Evolutionary conservation across 768 basidiomycete species (phyloP), one percentile per base, ranked within the genome.

Genomic region (Lanmaoa pseudosensibilis): DNA sequence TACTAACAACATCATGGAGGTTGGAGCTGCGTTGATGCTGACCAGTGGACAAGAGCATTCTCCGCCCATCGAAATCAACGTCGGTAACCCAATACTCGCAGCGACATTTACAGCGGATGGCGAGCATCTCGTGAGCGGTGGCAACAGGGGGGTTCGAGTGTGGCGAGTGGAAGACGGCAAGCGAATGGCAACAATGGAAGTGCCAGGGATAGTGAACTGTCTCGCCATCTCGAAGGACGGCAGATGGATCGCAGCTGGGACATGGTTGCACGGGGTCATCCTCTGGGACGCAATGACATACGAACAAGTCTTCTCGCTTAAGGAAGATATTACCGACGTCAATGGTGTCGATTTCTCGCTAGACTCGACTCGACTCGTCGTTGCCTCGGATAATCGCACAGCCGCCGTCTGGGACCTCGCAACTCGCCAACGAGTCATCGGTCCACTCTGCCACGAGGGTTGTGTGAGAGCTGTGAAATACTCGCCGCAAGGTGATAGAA

Each of bases 261-360:
- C 38, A 9, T 49, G 32, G 32, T 32, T 32, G 10, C 2, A 12
- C 10, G 55, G 18, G 9, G 33, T 55, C 4, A 3, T 27, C 4
- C 47, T 36, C 8, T 49, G 46, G 54, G 47, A 30, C 19, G 13
- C 39, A 13, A 21, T 32, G 2, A 49, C 38, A 8, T 25, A n/a
- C 41, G 4, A 50, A 25, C 19, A 30, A 6, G 47, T 27, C 13
- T 18, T 23, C 5, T 1, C 11, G 23, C 19, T 18, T 37, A 39
- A 10, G 27, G 15, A 23, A 11, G 2, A 15, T 15, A 2, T 4
- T 4, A 2, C 13, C n/a, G n/a, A 9, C 6, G 8, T 55, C 43
- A 11, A 16, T 9, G 50, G 18, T 2, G 46, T 60, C 23, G 55
- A 60, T 23, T 52, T 57, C 36, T 60, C 58, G 2, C 55, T 41